These are phyloP conservation scores for Davidsoniella eucalypti DNA, from an alignment of 2,329 filamentous ascomycete genomes.

Conservation along the genomic window DNA sequence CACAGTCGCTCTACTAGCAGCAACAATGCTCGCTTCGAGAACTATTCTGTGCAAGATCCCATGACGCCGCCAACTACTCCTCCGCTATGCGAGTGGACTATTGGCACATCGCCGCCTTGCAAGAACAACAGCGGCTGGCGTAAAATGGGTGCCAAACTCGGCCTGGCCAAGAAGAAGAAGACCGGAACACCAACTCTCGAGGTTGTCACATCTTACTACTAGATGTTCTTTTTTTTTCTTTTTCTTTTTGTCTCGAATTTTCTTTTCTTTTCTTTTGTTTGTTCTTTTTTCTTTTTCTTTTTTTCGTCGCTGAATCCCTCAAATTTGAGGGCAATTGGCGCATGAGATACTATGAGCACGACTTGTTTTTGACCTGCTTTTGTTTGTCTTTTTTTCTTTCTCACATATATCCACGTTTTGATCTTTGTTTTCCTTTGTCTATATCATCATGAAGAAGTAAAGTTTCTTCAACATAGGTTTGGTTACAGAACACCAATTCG, in stretches of 20 bases:
- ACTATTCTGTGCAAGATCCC: constrained; percentile 30
- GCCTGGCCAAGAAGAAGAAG: constrained; percentile 22
- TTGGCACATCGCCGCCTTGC: constrained; percentile 34
- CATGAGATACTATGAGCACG: too few species aligned
- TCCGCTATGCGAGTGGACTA: constrained; percentile 41
- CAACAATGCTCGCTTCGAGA: background rate
- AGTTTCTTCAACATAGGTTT: background rate
- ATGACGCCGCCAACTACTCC: constrained; percentile 64
- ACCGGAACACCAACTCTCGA: background rate
- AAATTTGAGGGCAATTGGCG: too few species aligned
- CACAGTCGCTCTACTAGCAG: constrained; percentile 1
- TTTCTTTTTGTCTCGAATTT: background rate
- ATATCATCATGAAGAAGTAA: background rate
- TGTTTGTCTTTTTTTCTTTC: background rate
- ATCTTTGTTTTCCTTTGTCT: constrained; percentile 1
- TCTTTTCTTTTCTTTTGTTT: background rate
- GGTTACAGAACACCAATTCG: constrained; percentile 2
- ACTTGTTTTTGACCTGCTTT: too few species aligned
- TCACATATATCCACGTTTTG: too few species aligned
- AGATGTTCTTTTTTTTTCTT: background rate
- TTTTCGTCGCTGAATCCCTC: background rate
- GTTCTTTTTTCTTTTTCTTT: too few species aligned
- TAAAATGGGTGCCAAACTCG: constrained; percentile 45
- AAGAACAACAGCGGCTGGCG: constrained; percentile 46
- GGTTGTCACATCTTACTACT: background rate